phyloP scores from a whole-genome alignment of 768 basidiomycete species.

The Trametes coccinea region DNA sequence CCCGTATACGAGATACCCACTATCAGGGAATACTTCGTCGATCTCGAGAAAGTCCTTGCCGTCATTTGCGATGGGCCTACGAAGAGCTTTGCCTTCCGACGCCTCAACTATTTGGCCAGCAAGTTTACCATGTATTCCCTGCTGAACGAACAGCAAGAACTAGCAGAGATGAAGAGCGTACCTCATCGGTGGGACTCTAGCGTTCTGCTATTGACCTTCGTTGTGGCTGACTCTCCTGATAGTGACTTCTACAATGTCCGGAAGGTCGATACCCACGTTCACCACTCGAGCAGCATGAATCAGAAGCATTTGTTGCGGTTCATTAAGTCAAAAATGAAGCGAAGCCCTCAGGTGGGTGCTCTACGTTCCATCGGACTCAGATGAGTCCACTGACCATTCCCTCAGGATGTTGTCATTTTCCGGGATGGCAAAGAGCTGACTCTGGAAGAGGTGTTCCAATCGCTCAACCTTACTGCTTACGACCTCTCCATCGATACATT shows the following conservation, averaged over 20 bases:
- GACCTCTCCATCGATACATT: conserved; percentile 98
- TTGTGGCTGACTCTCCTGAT: conserved; percentile 1
- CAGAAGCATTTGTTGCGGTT: conserved; percentile 98
- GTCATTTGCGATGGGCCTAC: conserved; percentile 95
- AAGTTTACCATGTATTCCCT: conserved; percentile 94
- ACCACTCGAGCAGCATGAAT: conserved; percentile 99
- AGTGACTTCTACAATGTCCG: conserved; percentile 98
- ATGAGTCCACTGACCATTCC: neutral
- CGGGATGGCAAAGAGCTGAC: conserved; percentile 90
- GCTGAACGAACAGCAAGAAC: conserved; percentile 90
- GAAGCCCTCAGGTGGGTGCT: conserved; percentile 66
- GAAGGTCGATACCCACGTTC: conserved; percentile 98
- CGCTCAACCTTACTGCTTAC: conserved; percentile 91
- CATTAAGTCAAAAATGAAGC: conserved; percentile 99
- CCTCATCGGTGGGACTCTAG: conserved; percentile 66
- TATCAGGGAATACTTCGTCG: conserved; percentile 93
- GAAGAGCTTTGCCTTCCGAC: conserved; percentile 91
- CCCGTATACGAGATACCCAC: conserved; percentile 80
- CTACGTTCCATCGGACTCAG: neutral
- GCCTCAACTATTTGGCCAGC: conserved; percentile 87
- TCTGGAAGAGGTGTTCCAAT: conserved; percentile 92
- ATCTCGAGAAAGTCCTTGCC: conserved; percentile 86
- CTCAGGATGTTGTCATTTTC: conserved; percentile 91
- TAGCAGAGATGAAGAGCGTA: conserved; percentile 93
- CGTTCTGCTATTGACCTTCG: neutral